phyloP scores from a whole-genome alignment of 805 yeast species.

The Barnettozyma botsteinii region DNA sequence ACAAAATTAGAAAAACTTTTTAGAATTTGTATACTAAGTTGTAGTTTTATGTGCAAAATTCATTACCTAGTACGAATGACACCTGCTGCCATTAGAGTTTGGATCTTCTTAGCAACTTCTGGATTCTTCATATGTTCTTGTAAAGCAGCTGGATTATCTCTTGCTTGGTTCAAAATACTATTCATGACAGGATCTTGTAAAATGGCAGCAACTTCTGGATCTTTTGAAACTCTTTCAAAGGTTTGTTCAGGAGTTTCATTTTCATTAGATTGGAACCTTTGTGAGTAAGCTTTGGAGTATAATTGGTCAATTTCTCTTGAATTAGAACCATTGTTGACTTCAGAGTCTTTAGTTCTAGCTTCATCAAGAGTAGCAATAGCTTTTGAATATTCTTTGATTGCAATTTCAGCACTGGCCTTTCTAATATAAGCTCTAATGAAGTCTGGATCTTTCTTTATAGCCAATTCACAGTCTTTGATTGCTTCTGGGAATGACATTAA shows the following conservation, averaged over 20 bases:
- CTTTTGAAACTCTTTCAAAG: constrained; percentile 80
- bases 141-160: constrained; percentile 91
- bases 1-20: too few species aligned
- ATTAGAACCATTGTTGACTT: constrained; percentile 53
- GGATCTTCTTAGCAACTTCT: constrained; percentile 80
- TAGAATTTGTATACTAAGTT: too few species aligned
- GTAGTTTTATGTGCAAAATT: neutral
- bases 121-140: constrained; percentile 98
- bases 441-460: constrained; percentile 80
- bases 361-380: constrained; percentile 74
- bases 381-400: constrained; percentile 78
- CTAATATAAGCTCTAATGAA: constrained; percentile 94
- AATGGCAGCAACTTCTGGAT: constrained; percentile 89
- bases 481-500: constrained; percentile 97
- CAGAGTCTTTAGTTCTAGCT: constrained; percentile 73
- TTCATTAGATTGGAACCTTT: constrained; percentile 75
- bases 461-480: constrained; percentile 83
- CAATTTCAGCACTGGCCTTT: constrained; percentile 91
- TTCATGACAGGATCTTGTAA: constrained; percentile 96
- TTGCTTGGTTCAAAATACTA: constrained; percentile 89
- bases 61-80: constrained; percentile 77
- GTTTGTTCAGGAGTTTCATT: constrained; percentile 90
- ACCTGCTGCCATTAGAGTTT: constrained; percentile 91
- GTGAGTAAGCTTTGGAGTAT: constrained; percentile 66
- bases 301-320: constrained; percentile 77